Conservation (phyloP, 495 filamentous ascomycete species). For the Talaromyces proteolyticus region DNA sequence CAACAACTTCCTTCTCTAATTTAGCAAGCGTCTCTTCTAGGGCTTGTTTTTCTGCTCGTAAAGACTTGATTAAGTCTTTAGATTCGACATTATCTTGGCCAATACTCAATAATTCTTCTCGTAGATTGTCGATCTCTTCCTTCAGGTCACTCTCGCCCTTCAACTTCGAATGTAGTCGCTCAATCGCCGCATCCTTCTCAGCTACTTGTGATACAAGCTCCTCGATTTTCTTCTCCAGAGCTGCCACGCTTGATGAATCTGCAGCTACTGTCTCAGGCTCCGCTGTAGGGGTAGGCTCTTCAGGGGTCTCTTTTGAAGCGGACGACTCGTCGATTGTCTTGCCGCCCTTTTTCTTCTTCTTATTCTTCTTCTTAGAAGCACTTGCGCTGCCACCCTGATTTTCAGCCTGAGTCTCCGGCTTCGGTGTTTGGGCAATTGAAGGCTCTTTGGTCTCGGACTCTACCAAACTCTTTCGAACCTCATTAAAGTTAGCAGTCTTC, state of each 20-base stretch:
- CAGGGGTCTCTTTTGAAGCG: conserved; percentile 21
- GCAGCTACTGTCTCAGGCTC: conserved; percentile 15
- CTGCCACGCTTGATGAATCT: conserved; percentile 22
- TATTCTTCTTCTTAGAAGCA: conserved; percentile 63
- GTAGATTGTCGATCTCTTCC: conserved; percentile 82
- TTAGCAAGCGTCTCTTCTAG: conserved; percentile 59
- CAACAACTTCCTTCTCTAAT: conserved; percentile 56
- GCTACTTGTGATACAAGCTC: conserved; percentile 54
- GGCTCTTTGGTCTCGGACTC: conserved; percentile 11
- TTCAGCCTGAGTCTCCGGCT: conserved; percentile 9
- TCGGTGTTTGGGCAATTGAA: conserved; percentile 10
- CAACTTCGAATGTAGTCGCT: conserved; percentile 55
- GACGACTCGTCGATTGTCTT: conserved; percentile 38
- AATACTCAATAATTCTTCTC: conserved; percentile 67
- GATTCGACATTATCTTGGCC: conserved; percentile 79
- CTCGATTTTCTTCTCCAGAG: conserved; percentile 46
- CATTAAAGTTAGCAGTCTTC: conserved; percentile 20
- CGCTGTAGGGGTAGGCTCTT: conserved; percentile 12
- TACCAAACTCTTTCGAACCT: conserved; percentile 26
- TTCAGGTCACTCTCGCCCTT: conserved; percentile 72
- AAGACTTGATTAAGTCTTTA: conserved; percentile 70
- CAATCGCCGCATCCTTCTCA: conserved; percentile 68
- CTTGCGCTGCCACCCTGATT: conserved; percentile 14
- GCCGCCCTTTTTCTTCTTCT: conserved; percentile 80
- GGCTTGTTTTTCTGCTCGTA: conserved; percentile 51